A percentile compares a stretch with the other conserved stretches of the same genome.
Evolutionary conservation across 2,329 filamentous ascomycete genomes (phyloP).

Genomic region (Fusarium azukiicola): DNA sequence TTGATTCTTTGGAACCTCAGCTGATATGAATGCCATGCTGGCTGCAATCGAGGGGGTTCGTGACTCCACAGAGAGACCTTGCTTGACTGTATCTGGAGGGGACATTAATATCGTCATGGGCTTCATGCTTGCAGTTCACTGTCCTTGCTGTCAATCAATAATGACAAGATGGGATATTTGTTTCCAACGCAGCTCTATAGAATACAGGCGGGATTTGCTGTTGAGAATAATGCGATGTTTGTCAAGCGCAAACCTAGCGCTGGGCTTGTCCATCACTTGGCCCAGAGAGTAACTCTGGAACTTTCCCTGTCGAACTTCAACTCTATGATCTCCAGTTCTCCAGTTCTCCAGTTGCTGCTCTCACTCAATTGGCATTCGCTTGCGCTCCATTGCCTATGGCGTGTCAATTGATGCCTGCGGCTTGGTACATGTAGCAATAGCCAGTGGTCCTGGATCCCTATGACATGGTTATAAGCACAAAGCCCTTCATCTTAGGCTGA

Average conservation of each 20-base stretch:
- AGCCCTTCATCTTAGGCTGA: background rate
- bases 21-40: conserved; percentile 14
- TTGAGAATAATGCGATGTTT: background rate
- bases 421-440: background rate
- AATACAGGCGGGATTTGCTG: background rate
- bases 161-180: background rate
- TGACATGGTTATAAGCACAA: no score
- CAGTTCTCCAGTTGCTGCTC: no score
- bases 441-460: no score
- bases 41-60: background rate
- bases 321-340: background rate
- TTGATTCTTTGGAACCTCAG: conserved; percentile 9
- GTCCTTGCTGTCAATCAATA: background rate
- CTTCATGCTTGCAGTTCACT: background rate
- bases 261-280: background rate
- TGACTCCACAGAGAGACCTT: background rate
- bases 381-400: background rate
- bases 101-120: background rate
- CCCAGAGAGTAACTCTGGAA: background rate
- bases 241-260: background rate
- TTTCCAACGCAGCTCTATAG: background rate
- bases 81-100: background rate
- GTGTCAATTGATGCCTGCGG: background rate
- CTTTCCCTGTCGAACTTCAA: no score
- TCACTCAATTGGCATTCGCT: background rate